Evolutionary conservation across 1,284 basidiomycete species (phyloP), one percentile per base, ranked within the genome.

Genomic region (Neolentinus lepideus): DNA sequence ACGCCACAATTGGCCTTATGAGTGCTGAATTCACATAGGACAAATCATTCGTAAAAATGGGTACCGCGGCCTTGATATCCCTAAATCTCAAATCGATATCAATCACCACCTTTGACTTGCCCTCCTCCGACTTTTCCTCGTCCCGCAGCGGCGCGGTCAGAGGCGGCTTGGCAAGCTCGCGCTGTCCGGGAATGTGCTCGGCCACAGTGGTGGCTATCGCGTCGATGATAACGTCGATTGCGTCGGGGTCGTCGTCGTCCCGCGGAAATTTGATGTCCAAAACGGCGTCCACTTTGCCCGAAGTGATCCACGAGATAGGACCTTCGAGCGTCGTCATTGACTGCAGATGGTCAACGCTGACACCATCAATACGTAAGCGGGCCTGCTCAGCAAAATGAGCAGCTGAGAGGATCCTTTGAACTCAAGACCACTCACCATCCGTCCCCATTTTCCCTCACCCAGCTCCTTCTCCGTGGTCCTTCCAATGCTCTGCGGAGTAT

Each of bases 201-300:
- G 78, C 68, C 27, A 79, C 72, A 46, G 81, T 81, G 29, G 80
- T 81, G 10, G 75, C 66, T 47, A 98, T 87, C 53, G 92, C 93
- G 62, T 94, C 90, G 1, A 93, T 88, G 57, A 98, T 90, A 45
- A 82, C 90, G 12, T 99, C 81, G 62, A 99, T 82, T n/a, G 82
- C 88, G 64, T 95, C 90, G 60, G 98, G 78, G n/a, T 85, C 81
- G 25, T 85, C 79, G 60, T 88, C 86, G 53, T 88, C 85, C 22
- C 85, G 84, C 12, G 97, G 95, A 71, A 99, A 98, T 66, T 95
- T 94, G 72, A 99, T 94, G 71, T 99, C 96, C 19, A 98, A 82
- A 2, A 99, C 97, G 2, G 94, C 90, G 65, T 99, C 96, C 29
- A 98, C 84, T 71, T 96, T 96, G 51, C 97, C 97, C 0, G 94